Base-by-base conservation (phyloP, 2,329 filamentous ascomycete genomes). In the Ambrosiella beaveri region DNA sequence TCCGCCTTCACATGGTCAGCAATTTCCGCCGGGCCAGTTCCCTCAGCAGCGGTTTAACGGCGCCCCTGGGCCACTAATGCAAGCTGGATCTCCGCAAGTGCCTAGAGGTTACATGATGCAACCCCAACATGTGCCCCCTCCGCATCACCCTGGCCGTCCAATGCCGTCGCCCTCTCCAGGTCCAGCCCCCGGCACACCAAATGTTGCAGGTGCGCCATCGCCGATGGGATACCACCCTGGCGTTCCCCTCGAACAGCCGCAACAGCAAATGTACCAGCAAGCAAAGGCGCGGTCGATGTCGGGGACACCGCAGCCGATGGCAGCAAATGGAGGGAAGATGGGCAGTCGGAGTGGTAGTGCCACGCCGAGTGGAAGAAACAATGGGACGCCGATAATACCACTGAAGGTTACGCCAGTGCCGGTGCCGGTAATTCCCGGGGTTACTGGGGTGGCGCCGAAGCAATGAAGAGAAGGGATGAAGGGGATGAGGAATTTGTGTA, bases 251-350 rank as follows among this genome's bases (percentile, higher is more conserved):
- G 39, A 40, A 41, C 73, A 75, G 62, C 70, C 71, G 13, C 73
- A 76, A 60, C 74, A 77, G 63, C 72, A 74, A 57, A 71, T 75
- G 52, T 67, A 75, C 64, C 74, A 78, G 56, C 75, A 77, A 64
- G 74, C 75, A 7, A 73, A 74, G 57, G 74, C 73, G 2, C 67
- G 74, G 12, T 72, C 73, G 13, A n/a, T 50, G 19, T 49, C 41
- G 37, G 72, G 74, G 55, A 56, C 51, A 41, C 56, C 45, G 35
- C 52, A 57, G 56, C 59, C 56, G 11, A 17, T 41, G 7, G 11
- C 13, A n/a, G 17, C n/a, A 54, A 54, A 12, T n/a, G 52, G 39
- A 41, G 40, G 15, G 15, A n/a, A 38, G 52, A 13, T n/a, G 37
- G 37, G 37, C 52, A 19, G 37, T 54, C 52, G 52, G 37, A 54